Conservation (phyloP, 2,329 filamentous ascomycete species). For the Exophiala calicioides region DNA sequence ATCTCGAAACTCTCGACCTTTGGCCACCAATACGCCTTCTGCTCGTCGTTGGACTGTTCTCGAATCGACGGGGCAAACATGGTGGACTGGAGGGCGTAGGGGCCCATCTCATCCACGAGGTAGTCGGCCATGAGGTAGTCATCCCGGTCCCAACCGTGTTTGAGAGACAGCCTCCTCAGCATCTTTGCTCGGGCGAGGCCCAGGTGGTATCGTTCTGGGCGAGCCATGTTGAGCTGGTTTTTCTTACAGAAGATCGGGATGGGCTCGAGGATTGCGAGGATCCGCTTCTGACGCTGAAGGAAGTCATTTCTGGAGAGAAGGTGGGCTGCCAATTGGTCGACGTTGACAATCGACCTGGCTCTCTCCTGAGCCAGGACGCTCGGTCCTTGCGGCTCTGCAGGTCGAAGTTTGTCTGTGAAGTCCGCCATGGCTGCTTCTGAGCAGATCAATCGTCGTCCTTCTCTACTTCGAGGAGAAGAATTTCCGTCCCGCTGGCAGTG, state of each 20-base stretch:
- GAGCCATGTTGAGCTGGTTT: constrained; percentile 53
- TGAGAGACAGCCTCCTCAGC: constrained; percentile 48
- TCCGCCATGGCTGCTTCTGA: constrained; percentile 39
- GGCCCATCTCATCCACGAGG: constrained; percentile 55
- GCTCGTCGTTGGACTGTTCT: constrained; percentile 52
- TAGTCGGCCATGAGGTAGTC: constrained; percentile 56
- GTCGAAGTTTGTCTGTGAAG: constrained; percentile 52
- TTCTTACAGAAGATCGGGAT: constrained; percentile 54
- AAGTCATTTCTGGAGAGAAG: constrained; percentile 52
- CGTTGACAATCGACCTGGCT: constrained; percentile 45
- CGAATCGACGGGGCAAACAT: constrained; percentile 57
- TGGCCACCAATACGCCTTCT: constrained; percentile 52
- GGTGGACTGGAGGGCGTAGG: constrained; percentile 51
- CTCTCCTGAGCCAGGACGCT: constrained; percentile 50
- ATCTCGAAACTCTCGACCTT: constrained; percentile 52
- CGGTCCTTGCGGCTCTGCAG: constrained; percentile 48
- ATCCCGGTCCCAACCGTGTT: constrained; percentile 51
- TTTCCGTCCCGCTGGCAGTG: too few relatives aligned
- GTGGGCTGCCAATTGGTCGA: constrained; percentile 49
- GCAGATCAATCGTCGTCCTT: not conserved
- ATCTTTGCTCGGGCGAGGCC: constrained; percentile 55
- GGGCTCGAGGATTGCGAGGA: constrained; percentile 47
- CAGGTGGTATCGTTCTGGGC: constrained; percentile 55
- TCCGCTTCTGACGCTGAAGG: constrained; percentile 49
- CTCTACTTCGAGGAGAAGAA: too few relatives aligned